Conservation (phyloP, 352 stramenopile species). For the Elongisporangium senticosum region DNA sequence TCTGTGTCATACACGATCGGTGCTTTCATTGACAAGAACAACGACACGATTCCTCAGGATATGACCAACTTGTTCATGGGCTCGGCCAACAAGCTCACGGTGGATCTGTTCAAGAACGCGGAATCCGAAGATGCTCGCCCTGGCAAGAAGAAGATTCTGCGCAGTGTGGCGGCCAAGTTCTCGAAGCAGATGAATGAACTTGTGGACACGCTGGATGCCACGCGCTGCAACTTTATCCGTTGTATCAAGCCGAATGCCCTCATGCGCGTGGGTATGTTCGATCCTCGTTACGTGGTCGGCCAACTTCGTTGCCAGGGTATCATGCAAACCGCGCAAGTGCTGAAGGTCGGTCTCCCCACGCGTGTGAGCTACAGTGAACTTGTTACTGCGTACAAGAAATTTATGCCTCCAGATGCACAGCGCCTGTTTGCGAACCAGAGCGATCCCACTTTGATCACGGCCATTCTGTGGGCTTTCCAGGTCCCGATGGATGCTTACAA, state of each 20-base stretch:
- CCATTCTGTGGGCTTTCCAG: constrained; percentile 83
- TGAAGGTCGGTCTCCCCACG: constrained; percentile 82
- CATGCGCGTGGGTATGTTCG: constrained; percentile 70
- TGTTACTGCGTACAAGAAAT: constrained; percentile 58
- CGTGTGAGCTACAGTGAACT: constrained; percentile 76
- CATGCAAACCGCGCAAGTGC: constrained; percentile 83
- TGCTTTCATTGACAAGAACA: constrained; percentile 91
- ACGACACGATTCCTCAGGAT: constrained; percentile 82
- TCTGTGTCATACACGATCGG: constrained; percentile 87
- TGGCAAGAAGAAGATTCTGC: constrained; percentile 79
- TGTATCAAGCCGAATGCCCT: constrained; percentile 87
- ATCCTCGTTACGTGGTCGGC: constrained; percentile 72
- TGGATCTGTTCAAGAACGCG: constrained; percentile 65
- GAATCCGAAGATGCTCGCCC: constrained; percentile 36
- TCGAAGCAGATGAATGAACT: constrained; percentile 78
- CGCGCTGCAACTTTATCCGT: constrained; percentile 84
- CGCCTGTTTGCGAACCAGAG: constrained; percentile 68
- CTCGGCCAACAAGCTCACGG: constrained; percentile 57
- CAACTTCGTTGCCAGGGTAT: constrained; percentile 85
- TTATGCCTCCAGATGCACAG: constrained; percentile 61
- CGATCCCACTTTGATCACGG: constrained; percentile 67
- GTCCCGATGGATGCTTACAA: constrained; percentile 75
- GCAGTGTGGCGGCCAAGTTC: constrained; percentile 62
- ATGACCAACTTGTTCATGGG: constrained; percentile 78
- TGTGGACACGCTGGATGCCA: constrained; percentile 71